Base-by-base conservation (phyloP, 192 early-diverging fungal genomes). In the Linnemannia hyalina region DNA sequence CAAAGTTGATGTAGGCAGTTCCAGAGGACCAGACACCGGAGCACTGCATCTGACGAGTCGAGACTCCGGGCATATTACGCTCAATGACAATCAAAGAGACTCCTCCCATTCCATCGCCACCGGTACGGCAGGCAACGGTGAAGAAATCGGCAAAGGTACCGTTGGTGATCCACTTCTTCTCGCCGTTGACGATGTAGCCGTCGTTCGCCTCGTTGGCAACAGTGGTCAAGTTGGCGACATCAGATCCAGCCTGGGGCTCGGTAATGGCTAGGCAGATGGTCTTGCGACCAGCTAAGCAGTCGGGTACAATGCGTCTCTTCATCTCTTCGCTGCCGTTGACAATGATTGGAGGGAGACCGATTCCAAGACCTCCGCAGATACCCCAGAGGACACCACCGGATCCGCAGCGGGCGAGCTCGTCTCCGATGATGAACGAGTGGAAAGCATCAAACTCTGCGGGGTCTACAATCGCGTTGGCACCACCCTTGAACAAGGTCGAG, bases 151-250 rank as follows among this genome's bases (percentile, higher is more conserved):
- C 93, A 89, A 93, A 97, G 4, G 91, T 90, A 63, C 96, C 95
- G 82, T 95, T 96, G 29, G 95, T 95, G 69, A 95, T 91, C 95
- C 95, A 97, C 82, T 95, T 96, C 92, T 97, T 97, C 82, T 97
- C 96, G n/a, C 96, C 96, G 81, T 97, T 97, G 70, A 95, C 91
- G 42, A 97, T 92, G 80, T 93, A 97, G 3, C 95, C 96, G 77
- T 93, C 93, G 40, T 93, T 88, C 47, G 91, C 77, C 83, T 92
- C 88, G 63, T 92, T 93, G 7, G 95, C 96, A 72, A 93, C 92
- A 23, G 93, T 94, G 22, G 80, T 82, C 35, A 97, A 85, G 82
- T 92, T 93, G 71, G 96, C 96, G 9, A 97, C 96, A 89, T 97
- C 96, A 1, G 91, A 93, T 46, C 92, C 92, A 57, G 91, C 92